These are phyloP conservation scores for Pseudoperonospora humuli DNA, from an alignment of 352 stramenopile genomes.

Conservation along the genomic window DNA sequence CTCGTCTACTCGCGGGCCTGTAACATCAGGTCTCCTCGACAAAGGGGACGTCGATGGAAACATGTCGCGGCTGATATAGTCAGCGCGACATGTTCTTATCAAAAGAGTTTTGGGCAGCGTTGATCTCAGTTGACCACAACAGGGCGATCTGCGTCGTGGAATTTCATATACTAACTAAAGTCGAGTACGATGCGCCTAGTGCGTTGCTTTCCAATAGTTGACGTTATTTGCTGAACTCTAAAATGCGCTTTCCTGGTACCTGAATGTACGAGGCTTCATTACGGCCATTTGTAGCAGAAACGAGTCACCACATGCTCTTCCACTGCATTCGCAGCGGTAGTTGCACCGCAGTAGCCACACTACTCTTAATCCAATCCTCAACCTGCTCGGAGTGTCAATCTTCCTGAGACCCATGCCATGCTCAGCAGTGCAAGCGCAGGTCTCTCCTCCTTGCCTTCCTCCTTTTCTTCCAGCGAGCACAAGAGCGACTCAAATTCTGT, in stretches of 20 bases:
- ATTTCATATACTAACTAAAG: conserved; percentile 1
- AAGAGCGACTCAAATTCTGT: conserved; percentile 18
- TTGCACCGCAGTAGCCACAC: neutral
- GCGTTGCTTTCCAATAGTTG: conserved; percentile 13
- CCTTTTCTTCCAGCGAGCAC: conserved; percentile 25
- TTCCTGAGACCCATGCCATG: conserved; percentile 27
- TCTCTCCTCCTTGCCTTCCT: conserved; percentile 14
- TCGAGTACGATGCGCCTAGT: neutral
- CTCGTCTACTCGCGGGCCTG: too few species aligned
- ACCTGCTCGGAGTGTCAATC: conserved; percentile 14
- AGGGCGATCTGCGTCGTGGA: neutral
- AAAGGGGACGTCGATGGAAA: too few species aligned
- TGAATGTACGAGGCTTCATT: conserved; percentile 6
- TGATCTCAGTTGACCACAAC: too few species aligned
- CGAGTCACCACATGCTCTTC: conserved; percentile 21
- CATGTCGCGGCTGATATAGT: too few species aligned
- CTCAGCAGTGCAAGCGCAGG: conserved; percentile 11
- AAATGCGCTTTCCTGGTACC: conserved; percentile 2
- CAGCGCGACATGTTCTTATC: too few species aligned
- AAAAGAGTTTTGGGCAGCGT: too few species aligned
- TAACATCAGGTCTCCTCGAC: too few species aligned
- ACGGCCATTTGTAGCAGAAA: conserved; percentile 22
- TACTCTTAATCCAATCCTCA: conserved; percentile 19
- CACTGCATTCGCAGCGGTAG: too few species aligned
- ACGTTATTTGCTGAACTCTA: conserved; percentile 13